These are phyloP conservation scores for Aspergillus egyptiacus DNA, from an alignment of 495 filamentous ascomycete genomes.

Conservation along the genomic window DNA sequence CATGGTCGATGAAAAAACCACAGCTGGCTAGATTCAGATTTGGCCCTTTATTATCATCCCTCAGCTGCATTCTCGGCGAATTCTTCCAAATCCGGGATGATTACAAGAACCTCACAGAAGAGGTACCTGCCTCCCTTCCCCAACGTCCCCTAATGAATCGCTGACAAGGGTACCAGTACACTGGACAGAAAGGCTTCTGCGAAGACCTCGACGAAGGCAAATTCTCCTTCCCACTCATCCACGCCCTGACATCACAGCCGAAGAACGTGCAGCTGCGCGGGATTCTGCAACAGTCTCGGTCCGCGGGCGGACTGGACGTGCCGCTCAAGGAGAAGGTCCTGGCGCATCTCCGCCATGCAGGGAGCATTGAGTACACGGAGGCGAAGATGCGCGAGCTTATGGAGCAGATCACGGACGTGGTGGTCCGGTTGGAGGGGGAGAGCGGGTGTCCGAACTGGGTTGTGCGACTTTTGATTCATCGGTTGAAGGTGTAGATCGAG, in stretches of 20 bases:
- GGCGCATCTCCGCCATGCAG: conserved; percentile 7
- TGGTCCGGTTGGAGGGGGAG: conserved; percentile 9
- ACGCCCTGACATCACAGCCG: conserved; percentile 6
- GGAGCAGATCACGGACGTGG: conserved; percentile 3
- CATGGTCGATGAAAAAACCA: background rate
- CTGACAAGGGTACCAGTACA: conserved; percentile 16
- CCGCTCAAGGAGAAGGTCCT: conserved; percentile 16
- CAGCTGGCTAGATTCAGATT: background rate
- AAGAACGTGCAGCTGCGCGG: conserved; percentile 13
- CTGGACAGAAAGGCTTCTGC: conserved; percentile 31
- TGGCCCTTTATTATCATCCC: background rate
- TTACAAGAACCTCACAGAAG: conserved; percentile 31
- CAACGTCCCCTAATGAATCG: background rate
- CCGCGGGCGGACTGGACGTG: conserved; percentile 8
- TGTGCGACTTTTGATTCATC: conserved; percentile 15
- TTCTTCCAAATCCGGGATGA: conserved; percentile 39
- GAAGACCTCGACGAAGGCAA: conserved; percentile 39
- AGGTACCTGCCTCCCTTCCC: background rate
- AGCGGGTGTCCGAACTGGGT: conserved; percentile 17
- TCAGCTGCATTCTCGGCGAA: conserved; percentile 23
- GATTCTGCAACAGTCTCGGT: conserved; percentile 9
- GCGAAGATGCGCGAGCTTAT: conserved; percentile 9
- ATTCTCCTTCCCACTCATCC: conserved; percentile 31
- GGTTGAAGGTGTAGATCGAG: background rate
- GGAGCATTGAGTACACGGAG: conserved; percentile 19